Evolutionary conservation across 768 basidiomycete species (phyloP).

Genomic region (Podaxis sp.): DNA sequence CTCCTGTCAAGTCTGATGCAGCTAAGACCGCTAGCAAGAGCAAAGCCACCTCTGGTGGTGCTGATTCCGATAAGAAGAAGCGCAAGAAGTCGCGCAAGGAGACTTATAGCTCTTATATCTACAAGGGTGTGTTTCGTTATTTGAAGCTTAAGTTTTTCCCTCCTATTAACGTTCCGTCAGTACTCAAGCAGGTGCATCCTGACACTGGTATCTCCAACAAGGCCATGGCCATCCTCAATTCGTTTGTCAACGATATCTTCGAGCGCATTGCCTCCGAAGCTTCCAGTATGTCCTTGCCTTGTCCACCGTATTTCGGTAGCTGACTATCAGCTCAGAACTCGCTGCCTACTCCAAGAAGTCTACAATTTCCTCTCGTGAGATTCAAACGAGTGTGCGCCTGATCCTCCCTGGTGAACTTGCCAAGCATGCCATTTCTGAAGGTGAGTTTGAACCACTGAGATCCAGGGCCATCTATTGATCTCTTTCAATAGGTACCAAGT

Average conservation of each 20-base stretch:
- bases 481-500: slow-evolving; percentile 92
- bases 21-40: slow-evolving; percentile 82
- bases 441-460: slow-evolving; percentile 26
- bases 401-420: slow-evolving; percentile 97
- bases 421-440: slow-evolving; percentile 98
- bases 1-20: slow-evolving; percentile 63
- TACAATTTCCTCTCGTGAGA: slow-evolving; percentile 97
- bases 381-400: slow-evolving; percentile 94
- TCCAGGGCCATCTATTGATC: slow-evolving; percentile 88
- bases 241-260: slow-evolving; percentile 94
- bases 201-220: slow-evolving; percentile 99
- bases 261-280: slow-evolving; percentile 92
- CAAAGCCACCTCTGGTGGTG: slow-evolving; percentile 60
- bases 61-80: slow-evolving; percentile 82
- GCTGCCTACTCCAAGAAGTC: slow-evolving; percentile 98
- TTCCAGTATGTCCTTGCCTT: slow-evolving; percentile 54
- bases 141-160: background rate
- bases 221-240: slow-evolving; percentile 96
- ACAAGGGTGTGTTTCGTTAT: slow-evolving; percentile 58
- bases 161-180: slow-evolving; percentile 31
- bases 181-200: slow-evolving; percentile 96
- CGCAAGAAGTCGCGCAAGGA: slow-evolving; percentile 83
- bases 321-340: slow-evolving; percentile 55
- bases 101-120: slow-evolving; percentile 91
- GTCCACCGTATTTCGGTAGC: slow-evolving; percentile 8